Percentiles rank a stretch among this genome's conserved stretches.
Evolutionary conservation across 352 stramenopile genomes (phyloP).

Genomic region (Globisporangium spiculum): DNA sequence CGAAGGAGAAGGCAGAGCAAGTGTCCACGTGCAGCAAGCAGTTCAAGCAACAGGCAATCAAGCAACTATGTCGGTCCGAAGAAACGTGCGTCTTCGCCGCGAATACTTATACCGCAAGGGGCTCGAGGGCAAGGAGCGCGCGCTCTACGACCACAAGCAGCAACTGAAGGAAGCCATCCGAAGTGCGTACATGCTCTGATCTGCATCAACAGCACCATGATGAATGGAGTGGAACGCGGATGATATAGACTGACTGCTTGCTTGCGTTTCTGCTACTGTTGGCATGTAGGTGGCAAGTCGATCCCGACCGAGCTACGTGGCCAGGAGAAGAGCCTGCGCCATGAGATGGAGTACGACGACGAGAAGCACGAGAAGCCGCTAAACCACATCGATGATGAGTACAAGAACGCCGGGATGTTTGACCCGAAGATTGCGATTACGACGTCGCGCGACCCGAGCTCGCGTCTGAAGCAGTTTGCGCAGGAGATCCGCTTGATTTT

Average conservation of each 20-base stretch:
- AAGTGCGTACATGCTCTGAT: constrained; percentile 25
- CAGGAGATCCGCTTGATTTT: constrained; percentile 99
- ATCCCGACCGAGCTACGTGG: constrained; percentile 97
- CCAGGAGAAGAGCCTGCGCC: constrained; percentile 90
- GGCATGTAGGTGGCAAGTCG: constrained; percentile 82
- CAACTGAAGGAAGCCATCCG: constrained; percentile 93
- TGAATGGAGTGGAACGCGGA: not conserved
- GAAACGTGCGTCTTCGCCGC: constrained; percentile 96
- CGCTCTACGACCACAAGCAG: constrained; percentile 97
- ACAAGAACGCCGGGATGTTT: constrained; percentile 96
- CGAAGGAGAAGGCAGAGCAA: not conserved
- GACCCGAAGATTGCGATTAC: constrained; percentile 98
- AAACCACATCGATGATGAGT: constrained; percentile 98
- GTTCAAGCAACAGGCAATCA: not conserved
- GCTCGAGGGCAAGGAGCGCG: constrained; percentile 94
- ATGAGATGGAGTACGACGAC: constrained; percentile 92
- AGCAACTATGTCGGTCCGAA: constrained; percentile 77
- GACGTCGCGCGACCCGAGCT: constrained; percentile 96
- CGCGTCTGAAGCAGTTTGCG: constrained; percentile 99
- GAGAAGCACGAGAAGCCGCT: constrained; percentile 84
- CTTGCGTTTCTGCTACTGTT: not conserved
- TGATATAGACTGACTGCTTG: not conserved
- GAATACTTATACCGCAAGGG: constrained; percentile 99
- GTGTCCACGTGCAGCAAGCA: not conserved
- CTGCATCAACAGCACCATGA: not conserved